Base-by-base conservation (phyloP, 768 basidiomycete species). In the Lepiota subincarnata region DNA sequence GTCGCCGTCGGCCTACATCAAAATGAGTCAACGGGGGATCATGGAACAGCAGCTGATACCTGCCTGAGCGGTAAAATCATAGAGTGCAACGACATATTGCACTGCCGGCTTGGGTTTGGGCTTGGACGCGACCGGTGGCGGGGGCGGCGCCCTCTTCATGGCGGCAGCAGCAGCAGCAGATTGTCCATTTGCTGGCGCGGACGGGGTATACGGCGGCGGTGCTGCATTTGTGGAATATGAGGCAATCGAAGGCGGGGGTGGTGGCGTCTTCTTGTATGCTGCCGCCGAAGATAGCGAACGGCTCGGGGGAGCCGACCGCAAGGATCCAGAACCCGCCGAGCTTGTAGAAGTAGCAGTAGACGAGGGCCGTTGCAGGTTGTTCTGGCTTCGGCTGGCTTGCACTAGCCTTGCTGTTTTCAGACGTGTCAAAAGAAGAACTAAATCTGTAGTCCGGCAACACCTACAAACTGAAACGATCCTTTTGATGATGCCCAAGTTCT, bases 41-140 rank as follows among this genome's bases (percentile, higher is more conserved):
- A 44, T 12, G 31, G 16, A 42, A 18, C 41, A 49, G 22, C 10
- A 22, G 22, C 35, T 19, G 22, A 11, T 47, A 64, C 74, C 50
- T 64, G 84, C 86, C 80, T 96, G 94, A 16, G 97, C 92, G 34
- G 77, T 79, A 66, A 96, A 99, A 68, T 99, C 97, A 65, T 97
- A 99, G 63, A 98, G 65, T 26, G 97, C 97, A 8, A 91, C 87
- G 20, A 94, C 93, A 63, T 92, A 93, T 67, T 85, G 80, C 2
- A 77, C 71, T 47, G 73, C 73, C 1, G 81, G 81, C 26, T 76
- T 73, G 6, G 79, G 74, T 67, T 88, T 90, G 4, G 91, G 91
- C 66, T 93, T 95, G 1, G 91, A 83, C 71, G 93, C 95, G 61
- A 94, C 65, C 1, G 93, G 87, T 6, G 96, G 96, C 0, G 96